Conservation (phyloP, 2,329 filamentous ascomycete species). For the Samsoniella hepiali region DNA sequence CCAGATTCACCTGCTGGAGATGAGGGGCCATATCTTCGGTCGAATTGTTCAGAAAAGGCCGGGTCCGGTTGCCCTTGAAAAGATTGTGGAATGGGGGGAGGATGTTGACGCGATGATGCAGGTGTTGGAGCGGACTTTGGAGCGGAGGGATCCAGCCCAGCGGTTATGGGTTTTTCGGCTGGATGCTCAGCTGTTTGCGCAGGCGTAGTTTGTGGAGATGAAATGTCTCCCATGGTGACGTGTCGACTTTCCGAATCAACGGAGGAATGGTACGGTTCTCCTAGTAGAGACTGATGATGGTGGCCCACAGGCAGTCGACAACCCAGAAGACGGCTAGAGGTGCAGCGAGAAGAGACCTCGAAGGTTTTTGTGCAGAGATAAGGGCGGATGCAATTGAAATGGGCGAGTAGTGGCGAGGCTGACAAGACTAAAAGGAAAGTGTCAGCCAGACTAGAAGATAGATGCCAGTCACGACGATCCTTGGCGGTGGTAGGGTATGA, state of each 20-base stretch:
- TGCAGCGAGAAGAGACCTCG: not conserved
- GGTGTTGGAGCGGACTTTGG: not conserved
- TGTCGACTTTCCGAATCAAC: not conserved
- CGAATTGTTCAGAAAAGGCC: slow-evolving; percentile 37
- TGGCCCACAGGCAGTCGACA: not conserved
- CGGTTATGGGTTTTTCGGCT: not conserved
- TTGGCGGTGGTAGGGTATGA: not conserved
- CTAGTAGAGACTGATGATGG: not conserved
- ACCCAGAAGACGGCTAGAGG: too few relatives aligned
- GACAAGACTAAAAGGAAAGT: not conserved
- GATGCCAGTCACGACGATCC: not conserved
- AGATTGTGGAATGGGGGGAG: not conserved
- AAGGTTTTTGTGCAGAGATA: not conserved
- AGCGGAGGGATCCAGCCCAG: not conserved
- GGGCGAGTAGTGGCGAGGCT: not conserved
- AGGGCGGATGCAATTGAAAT: too few relatives aligned
- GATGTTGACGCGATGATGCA: not conserved
- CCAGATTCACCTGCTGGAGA: slow-evolving; percentile 18
- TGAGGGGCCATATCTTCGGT: slow-evolving; percentile 29
- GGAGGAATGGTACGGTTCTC: not conserved
- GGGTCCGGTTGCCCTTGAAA: slow-evolving; percentile 26
- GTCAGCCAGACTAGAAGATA: not conserved
- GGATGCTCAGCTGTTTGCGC: not conserved
- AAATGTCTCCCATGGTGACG: slow-evolving; percentile 8
- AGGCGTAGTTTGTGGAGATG: slow-evolving; percentile 5